Evolutionary conservation across 805 yeast species (phyloP).

Genomic region (Yamadazyma sp.): DNA sequence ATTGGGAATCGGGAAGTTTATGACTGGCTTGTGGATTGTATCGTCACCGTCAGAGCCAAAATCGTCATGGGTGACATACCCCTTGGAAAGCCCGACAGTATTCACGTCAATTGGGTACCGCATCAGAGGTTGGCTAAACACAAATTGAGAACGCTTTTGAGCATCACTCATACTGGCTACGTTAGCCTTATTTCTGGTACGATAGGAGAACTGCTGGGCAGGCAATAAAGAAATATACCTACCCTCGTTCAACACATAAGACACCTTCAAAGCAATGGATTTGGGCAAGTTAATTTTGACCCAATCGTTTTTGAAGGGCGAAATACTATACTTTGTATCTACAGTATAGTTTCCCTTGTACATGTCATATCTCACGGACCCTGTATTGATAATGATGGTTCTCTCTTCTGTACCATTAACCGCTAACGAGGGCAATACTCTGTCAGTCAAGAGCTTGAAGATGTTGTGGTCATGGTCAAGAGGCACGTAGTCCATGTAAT

Average conservation of each 20-base stretch:
- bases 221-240: slow-evolving; percentile 42
- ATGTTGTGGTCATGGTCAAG: slow-evolving; percentile 49
- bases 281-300: slow-evolving; percentile 60
- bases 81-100: slow-evolving; percentile 45
- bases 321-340: slow-evolving; percentile 77
- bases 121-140: background rate
- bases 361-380: slow-evolving; percentile 83
- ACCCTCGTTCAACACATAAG: slow-evolving; percentile 56
- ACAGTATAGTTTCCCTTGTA: slow-evolving; percentile 80
- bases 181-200: slow-evolving; percentile 1
- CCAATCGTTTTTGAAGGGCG: slow-evolving; percentile 87
- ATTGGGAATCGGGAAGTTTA: slow-evolving; percentile 68
- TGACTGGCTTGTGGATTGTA: slow-evolving; percentile 63
- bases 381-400: slow-evolving; percentile 75
- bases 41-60: slow-evolving; percentile 86
- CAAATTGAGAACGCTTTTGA: background rate
- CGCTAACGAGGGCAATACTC: slow-evolving; percentile 51
- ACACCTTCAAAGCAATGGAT: slow-evolving; percentile 52
- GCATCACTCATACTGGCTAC: background rate
- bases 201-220: slow-evolving; percentile 20
- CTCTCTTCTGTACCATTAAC: slow-evolving; percentile 25
- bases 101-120: background rate
- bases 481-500: slow-evolving; percentile 67
- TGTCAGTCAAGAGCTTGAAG: slow-evolving; percentile 55
- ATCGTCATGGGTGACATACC: slow-evolving; percentile 84